Base-by-base conservation (phyloP, 2,329 filamentous ascomycete species). In the Paraphoma sp. region DNA sequence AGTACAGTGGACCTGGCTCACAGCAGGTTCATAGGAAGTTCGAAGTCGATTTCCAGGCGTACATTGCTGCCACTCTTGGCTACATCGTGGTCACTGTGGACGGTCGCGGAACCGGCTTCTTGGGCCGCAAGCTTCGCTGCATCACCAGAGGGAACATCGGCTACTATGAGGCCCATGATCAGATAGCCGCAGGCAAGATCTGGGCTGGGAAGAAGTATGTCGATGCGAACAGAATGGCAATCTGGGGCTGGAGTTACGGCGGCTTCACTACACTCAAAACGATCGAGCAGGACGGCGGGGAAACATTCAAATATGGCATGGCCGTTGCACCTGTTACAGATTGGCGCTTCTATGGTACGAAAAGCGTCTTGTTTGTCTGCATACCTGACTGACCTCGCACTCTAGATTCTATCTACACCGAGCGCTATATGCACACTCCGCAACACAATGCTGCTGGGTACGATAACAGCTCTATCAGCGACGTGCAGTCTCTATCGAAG, bases 191-290 rank as follows among this genome's bases (percentile, higher is more conserved):
- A 0, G 95, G 91, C 3, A 90, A 93, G 76, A 86, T 90, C 63
- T 98, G 92, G 88, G 89, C 90, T 0, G 80, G 82, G 38, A 94
- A 92, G 73, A 78, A 84, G 12, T 98, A 99, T 75, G 89, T 97
- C 12, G 96, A 99, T 74, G 82, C 85, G 28, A 83, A 87, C 6
- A 87, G 91, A 52, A 86, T 99, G 65, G 93, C 93, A 17, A 96
- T 99, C 72, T 99, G 95, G 95, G 95, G 95, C 46, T 99, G 95
- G 95, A 96, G 92, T 61, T 99, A 95, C 72, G 95, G 95, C 55
- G 95, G 95, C 10, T 99, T 96, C 82, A 91, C 91, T 82, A 92
- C 95, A 6, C 84, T 99, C 69, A 99, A 99, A 81, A 95, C 92
- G 1, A 87, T 99, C 11, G 95, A 99, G 81, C 85, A 87, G 59